A percentile compares a stretch with the other conserved stretches of the same genome.
phyloP scores from a whole-genome alignment of 345 rosid genomes.

The Aethionema arabicum region DNA sequence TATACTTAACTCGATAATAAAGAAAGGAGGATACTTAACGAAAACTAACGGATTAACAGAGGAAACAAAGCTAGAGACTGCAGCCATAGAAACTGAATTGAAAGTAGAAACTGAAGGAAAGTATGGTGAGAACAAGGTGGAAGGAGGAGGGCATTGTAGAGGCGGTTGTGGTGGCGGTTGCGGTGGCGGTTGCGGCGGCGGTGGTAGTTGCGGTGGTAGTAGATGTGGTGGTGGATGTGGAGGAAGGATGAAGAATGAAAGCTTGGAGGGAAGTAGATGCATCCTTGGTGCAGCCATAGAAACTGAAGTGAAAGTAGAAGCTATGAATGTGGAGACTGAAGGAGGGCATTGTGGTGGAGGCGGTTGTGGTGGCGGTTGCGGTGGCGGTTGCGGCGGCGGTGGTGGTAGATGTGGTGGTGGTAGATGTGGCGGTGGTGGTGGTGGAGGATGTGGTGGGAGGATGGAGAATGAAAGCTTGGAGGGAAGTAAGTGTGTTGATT shows the following conservation, averaged over 20 bases:
- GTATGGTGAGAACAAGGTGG: conserved; percentile 32
- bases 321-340: background rate
- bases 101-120: conserved; percentile 33
- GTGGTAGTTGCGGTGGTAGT: conserved; percentile 35
- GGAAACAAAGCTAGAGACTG: conserved; percentile 25
- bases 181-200: conserved; percentile 36
- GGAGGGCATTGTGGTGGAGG: conserved; percentile 31
- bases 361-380: conserved; percentile 32
- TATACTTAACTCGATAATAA: conserved; percentile 50
- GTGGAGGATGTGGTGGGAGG: conserved; percentile 29
- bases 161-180: background rate
- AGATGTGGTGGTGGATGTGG: conserved; percentile 32
- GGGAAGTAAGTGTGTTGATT: too few relatives aligned
- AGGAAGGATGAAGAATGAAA: too few relatives aligned
- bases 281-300: too few relatives aligned
- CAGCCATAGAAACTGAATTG: conserved; percentile 27
- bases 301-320: conserved; percentile 21
- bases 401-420: conserved; percentile 15
- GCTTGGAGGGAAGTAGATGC: too few relatives aligned
- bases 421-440: conserved; percentile 4
- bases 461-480: conserved; percentile 6
- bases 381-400: conserved; percentile 17
- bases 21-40: conserved; percentile 45
- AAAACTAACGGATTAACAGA: conserved; percentile 26
- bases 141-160: too few relatives aligned